Evolutionary conservation across 2,329 filamentous ascomycete genomes (phyloP), one percentile per base, ranked within the genome.

Genomic region (Ceratocystiopsis minuta): DNA sequence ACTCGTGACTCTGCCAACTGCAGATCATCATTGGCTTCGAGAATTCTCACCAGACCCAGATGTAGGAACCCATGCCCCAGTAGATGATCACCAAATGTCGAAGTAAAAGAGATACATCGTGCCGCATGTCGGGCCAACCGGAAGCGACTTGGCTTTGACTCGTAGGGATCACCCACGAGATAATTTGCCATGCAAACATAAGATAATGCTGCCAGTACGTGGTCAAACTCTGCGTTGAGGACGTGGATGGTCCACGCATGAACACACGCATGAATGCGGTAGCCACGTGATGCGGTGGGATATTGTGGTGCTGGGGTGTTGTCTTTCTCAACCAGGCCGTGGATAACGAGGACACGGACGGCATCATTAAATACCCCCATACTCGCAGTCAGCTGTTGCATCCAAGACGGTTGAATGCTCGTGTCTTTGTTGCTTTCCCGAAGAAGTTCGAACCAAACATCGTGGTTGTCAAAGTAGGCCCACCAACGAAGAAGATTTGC

Each of bases 371-470:
- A 59, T 15, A 17, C 46, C 20, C 51, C 39, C 37, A 46, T 46
- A 36, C 49, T 7, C 20, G 20, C 40, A 9, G 49, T 50, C 14
- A 55, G 42, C 24, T 52, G 40, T 9, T 37, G 18, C 15, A 55
- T 44, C 57, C 55, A 56, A 20, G 36, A 14, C 12, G 46, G 46
- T 7, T 45, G 2, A 46, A 24, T 18, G n/a, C n/a, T n/a, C n/a
- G 36, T 37, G 31, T 39, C 28, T 16, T 44, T 48, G 37, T 13
- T 15, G 32, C 15, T 5, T 4, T 47, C 40, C 35, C 45, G 37
- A 4, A 67, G 45, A n/a, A 67, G 53, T 42, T 64, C 56, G 46
- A 55, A 64, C 63, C 59, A 68, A 4, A 68, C 46, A 46, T 65
- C 61, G 14, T 59, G 51, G 46, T 61, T 60, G 45, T 60, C 55